Percentiles rank a stretch among this genome's conserved stretches.
Conservation (phyloP, 1,284 basidiomycete genomes). For the Gymnopus androsaceus region DNA sequence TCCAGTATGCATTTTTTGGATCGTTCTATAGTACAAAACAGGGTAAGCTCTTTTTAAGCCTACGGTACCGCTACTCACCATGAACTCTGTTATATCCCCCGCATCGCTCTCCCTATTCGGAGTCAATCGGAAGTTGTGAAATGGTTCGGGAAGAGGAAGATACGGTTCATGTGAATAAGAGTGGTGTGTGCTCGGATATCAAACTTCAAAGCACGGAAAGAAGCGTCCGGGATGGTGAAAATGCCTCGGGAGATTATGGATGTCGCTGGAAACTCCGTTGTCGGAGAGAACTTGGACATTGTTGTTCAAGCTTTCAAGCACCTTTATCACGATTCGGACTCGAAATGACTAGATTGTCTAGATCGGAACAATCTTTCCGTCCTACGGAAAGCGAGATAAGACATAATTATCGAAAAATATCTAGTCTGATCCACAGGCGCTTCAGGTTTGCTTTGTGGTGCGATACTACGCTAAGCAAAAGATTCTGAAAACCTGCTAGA, state of each 20-base stretch:
- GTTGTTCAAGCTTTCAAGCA: too few species aligned
- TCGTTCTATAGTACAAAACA: constrained; percentile 14
- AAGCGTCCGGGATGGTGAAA: not conserved
- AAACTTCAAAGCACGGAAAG: not conserved
- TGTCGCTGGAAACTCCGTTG: not conserved
- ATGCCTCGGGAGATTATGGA: not conserved
- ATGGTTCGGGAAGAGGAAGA: constrained; percentile 17
- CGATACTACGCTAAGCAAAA: too few species aligned
- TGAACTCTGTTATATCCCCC: constrained; percentile 13
- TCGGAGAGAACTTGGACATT: not conserved
- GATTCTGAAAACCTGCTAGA: too few species aligned
- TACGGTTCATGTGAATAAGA: constrained; percentile 20
- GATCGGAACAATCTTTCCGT: too few species aligned
- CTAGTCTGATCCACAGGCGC: too few species aligned
- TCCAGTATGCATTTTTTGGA: constrained; percentile 18
- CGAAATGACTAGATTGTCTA: too few species aligned
- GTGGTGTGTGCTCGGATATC: constrained; percentile 12
- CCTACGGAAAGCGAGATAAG: too few species aligned
- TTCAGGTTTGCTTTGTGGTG: too few species aligned
- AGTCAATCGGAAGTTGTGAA: constrained; percentile 16
- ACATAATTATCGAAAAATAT: too few species aligned
- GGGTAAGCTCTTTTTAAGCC: not conserved
- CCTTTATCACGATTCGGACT: too few species aligned
- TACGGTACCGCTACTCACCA: constrained; percentile 3
- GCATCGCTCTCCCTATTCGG: not conserved